Evolutionary conservation across 106 monocot genomes (phyloP), one percentile per base, ranked within the genome.

Genomic region (Apostasia ramifera): DNA sequence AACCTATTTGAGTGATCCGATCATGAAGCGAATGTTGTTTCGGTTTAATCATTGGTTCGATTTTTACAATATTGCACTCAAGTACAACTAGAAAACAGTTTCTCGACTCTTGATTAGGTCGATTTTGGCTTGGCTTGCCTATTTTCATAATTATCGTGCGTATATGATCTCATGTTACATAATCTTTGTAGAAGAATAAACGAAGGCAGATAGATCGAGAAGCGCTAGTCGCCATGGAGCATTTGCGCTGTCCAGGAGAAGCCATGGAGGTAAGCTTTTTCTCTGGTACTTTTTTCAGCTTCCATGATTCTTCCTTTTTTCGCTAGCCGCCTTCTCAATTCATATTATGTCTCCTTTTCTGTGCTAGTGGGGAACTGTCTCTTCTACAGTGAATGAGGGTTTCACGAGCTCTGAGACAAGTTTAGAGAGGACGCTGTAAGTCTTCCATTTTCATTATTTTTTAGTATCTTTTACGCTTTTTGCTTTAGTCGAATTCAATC

Each of bases 401-500:
- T 63, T 62, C 10, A 44, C 41, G 26, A 37, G 63, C 54, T 73
- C 64, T 8, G 65, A 66, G 51, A 53, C 45, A n/a, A 45, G 69
- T 10, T 63, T 70, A 26, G 61, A 70, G 26, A 61, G 69, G 13
- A 77, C 76, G 40, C 55, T 77, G 76, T 77, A 70, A 70, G 61
- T 47, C 60, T 61, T 68, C 40, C 46, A 11, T 38, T 53, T 55
- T 40, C 46, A 8, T 47, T 46, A 68, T 49, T 51, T 60, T 68
- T 67, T 6, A 8, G 11, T 48, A 0, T 46, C 48, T 74, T 55
- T 5, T 13, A 9, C 14, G 15, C 49, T 57, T 46, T 50, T 41
- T 10, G 9, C 41, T 44, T 41, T 11, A 3, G 8, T 74, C 11
- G 44, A 9, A 39, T 53, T 14, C 59, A 58, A 6, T 13, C 3